These are phyloP conservation scores for Quillaja saponaria DNA, from an alignment of 306 rosid genomes.

Conservation along the genomic window DNA sequence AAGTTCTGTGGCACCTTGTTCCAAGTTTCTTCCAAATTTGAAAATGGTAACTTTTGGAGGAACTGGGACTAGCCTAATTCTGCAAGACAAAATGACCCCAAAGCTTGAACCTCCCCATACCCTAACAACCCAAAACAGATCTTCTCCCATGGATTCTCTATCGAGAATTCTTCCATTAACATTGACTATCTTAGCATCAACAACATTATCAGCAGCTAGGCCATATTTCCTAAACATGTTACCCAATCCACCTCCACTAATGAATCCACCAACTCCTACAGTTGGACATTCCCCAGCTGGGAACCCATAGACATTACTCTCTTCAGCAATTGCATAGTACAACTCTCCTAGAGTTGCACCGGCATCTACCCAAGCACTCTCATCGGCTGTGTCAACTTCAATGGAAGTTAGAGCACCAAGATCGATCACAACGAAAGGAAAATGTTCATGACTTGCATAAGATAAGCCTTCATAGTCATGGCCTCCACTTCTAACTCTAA, in stretches of 20 bases:
- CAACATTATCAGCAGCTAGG: neutral
- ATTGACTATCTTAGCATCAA: neutral
- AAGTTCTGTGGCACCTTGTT: neutral
- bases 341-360: no score
- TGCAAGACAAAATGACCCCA: neutral
- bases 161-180: neutral
- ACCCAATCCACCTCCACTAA: neutral
- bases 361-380: no score
- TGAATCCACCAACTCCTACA: neutral
- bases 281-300: no score
- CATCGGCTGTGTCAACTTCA: no score
- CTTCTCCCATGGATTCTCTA: neutral
- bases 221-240: neutral
- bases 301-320: no score
- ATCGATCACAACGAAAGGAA: no score
- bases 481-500: no score
- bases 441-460: no score
- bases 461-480: no score
- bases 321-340: no score
- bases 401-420: no score
- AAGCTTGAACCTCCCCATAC: neutral
- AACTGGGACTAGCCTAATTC: neutral
- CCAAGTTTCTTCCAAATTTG: neutral
- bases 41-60: neutral
- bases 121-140: no score